Evolutionary conservation across 371 early-diverging fungal genomes (phyloP), one percentile per base, ranked within the genome.

Genomic region (Zopfochytrium polystomum): DNA sequence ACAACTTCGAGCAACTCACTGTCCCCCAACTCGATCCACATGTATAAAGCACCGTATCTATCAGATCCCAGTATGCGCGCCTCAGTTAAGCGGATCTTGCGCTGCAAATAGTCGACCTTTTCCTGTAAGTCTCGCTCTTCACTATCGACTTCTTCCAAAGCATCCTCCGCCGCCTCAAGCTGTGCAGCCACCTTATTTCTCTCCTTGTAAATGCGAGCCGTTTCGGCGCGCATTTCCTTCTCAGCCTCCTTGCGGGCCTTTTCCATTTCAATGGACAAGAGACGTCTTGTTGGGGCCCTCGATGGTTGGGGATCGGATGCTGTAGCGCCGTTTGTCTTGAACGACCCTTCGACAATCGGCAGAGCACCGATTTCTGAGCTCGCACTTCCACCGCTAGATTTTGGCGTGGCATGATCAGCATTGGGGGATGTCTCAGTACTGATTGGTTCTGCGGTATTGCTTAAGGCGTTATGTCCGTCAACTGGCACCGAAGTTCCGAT

Each of bases 21-120:
- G n/a, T 43, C 54, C 42, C 63, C 53, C 9, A 63, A 15, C 29
- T 63, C 64, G 32, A 63, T 34, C 50, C 56, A 58, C 18, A 52
- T n/a, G 32, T 63, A 63, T 26, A 25, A 11, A 4, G 64, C 7
- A 11, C 50, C 56, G 35, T 52, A 11, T 6, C 64, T 46, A 34
- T 63, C 64, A 5, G 25, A 33, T 1, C 64, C 64, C 18, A 63
- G 20, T 5, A 52, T 7, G 27, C 64, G 5, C 52, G 2, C 20
- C 27, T n/a, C 11, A 1, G 43, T 13, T 20, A 25, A 18, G 23
- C 55, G 55, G 44, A 51, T 26, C 7, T 31, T 32, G n/a, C n/a
- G 7, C 23, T n/a, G 18, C 18, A 9, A 53, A 35, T 25, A 9
- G 2, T 20, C 7, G 1, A 31, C 0, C 33, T 15, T 30, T 50